These are phyloP conservation scores for Trichophyton simii DNA, from an alignment of 2,329 filamentous ascomycete species.

Conservation along the genomic window DNA sequence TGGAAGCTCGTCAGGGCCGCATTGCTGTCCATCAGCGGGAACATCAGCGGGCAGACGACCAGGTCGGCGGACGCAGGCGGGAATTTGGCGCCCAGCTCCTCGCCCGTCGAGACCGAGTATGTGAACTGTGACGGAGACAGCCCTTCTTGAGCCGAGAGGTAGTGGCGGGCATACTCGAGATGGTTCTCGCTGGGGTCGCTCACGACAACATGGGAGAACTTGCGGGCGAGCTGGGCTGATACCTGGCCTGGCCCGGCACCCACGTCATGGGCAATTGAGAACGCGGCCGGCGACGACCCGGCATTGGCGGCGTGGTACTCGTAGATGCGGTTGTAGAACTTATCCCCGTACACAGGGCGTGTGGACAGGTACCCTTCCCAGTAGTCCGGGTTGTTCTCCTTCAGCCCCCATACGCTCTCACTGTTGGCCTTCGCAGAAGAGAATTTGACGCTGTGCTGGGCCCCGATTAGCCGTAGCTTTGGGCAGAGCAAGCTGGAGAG, in stretches of 20 bases:
- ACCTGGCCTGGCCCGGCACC: slow-evolving; percentile 6
- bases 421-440: background rate
- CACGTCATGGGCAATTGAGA: slow-evolving; percentile 4
- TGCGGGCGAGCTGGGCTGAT: background rate
- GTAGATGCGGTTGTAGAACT: slow-evolving; percentile 6
- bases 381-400: background rate
- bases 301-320: background rate
- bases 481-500: background rate
- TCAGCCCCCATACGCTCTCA: background rate
- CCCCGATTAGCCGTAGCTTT: background rate
- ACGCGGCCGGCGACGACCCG: background rate
- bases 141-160: background rate
- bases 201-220: slow-evolving; percentile 5
- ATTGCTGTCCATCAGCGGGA: slow-evolving; percentile 2
- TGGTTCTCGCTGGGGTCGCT: slow-evolving; percentile 2
- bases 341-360: slow-evolving; percentile 1
- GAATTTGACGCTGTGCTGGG: background rate
- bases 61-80: slow-evolving; percentile 1
- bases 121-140: background rate
- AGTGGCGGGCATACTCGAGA: background rate
- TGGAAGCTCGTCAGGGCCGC: slow-evolving; percentile 1
- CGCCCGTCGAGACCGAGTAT: background rate
- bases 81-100: background rate
- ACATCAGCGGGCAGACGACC: background rate
- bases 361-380: slow-evolving; percentile 4